Evolutionary conservation across 2,329 filamentous ascomycete genomes (phyloP).

Genomic region (Claviceps pazoutovae): DNA sequence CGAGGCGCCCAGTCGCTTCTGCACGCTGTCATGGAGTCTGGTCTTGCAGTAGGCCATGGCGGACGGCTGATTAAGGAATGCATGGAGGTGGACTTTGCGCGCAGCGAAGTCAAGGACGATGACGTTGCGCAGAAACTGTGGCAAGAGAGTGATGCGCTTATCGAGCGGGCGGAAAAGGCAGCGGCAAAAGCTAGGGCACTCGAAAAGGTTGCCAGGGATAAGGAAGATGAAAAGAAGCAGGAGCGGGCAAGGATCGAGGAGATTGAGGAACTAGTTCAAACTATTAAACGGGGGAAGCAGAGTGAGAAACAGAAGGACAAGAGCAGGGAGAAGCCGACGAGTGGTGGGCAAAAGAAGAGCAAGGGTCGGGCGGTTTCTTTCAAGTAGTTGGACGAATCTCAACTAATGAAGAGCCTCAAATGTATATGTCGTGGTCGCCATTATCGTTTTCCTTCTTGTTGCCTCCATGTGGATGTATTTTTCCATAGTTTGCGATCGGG

Average conservation of each 20-base stretch:
- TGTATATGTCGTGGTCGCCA: not conserved
- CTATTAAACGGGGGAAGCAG: conserved; percentile 30
- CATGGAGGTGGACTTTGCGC: conserved; percentile 55
- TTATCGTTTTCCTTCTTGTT: not conserved
- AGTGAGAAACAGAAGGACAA: conserved; percentile 11
- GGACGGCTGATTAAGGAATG: conserved; percentile 82
- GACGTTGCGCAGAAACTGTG: conserved; percentile 71
- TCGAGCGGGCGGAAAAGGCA: conserved; percentile 70
- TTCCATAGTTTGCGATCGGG: not conserved
- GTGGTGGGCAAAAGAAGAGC: not conserved
- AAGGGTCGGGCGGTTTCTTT: not conserved
- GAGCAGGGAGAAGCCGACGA: not conserved
- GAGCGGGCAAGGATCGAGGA: conserved; percentile 20
- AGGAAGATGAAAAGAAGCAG: conserved; percentile 19
- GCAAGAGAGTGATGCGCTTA: conserved; percentile 74
- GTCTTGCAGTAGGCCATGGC: conserved; percentile 48
- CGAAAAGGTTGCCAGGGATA: conserved; percentile 24
- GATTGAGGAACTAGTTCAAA: conserved; percentile 24
- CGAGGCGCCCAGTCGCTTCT: conserved; percentile 81
- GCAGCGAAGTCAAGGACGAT: conserved; percentile 66
- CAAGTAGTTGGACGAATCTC: not conserved
- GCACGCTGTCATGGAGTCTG: conserved; percentile 70
- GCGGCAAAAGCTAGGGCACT: conserved; percentile 43
- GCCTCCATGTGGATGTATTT: not conserved
- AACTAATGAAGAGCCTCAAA: not conserved